A percentile compares a stretch with the other conserved stretches of the same genome.
Evolutionary conservation across 2,329 filamentous ascomycete species (phyloP).

Genomic region (Fusarium sp.): DNA sequence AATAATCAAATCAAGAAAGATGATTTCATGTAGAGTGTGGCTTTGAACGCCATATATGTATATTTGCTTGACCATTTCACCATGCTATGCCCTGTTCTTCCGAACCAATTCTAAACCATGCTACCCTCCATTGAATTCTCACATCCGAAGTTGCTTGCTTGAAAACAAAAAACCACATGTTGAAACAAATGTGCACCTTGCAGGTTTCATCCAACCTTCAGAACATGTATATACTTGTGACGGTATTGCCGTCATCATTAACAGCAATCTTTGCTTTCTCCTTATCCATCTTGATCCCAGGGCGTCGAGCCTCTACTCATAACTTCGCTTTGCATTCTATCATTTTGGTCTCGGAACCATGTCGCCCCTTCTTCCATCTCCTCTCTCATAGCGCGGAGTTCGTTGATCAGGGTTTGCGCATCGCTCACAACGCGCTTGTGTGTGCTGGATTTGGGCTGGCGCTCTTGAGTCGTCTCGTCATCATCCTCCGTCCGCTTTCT

Average conservation of each 20-base stretch:
- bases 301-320: constrained; percentile 53
- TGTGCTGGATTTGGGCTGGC: constrained; percentile 41
- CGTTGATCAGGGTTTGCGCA: constrained; percentile 56
- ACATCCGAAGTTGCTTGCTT: constrained; percentile 35
- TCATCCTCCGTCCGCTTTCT: constrained; percentile 53
- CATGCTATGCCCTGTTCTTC: constrained; percentile 24
- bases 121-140: constrained; percentile 13
- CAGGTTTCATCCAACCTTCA: constrained; percentile 45
- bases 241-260: constrained; percentile 15
- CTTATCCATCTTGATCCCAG: constrained; percentile 52
- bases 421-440: constrained; percentile 60
- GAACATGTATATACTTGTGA: constrained; percentile 47
- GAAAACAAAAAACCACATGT: constrained; percentile 32
- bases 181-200: constrained; percentile 25
- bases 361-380: constrained; percentile 62
- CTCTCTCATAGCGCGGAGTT: constrained; percentile 58
- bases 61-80: constrained; percentile 31
- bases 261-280: constrained; percentile 4
- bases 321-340: constrained; percentile 56
- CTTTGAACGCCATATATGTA: constrained; percentile 20
- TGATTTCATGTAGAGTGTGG: constrained; percentile 5
- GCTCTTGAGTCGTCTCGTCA: constrained; percentile 25
- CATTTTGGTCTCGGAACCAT: constrained; percentile 63
- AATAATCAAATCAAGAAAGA: neutral
- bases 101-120: constrained; percentile 29